Evolutionary conservation across 176 grass and related monocot genomes (phyloP), one percentile per base, ranked within the genome.

Genomic region (Cenchrus fungigraminus): DNA sequence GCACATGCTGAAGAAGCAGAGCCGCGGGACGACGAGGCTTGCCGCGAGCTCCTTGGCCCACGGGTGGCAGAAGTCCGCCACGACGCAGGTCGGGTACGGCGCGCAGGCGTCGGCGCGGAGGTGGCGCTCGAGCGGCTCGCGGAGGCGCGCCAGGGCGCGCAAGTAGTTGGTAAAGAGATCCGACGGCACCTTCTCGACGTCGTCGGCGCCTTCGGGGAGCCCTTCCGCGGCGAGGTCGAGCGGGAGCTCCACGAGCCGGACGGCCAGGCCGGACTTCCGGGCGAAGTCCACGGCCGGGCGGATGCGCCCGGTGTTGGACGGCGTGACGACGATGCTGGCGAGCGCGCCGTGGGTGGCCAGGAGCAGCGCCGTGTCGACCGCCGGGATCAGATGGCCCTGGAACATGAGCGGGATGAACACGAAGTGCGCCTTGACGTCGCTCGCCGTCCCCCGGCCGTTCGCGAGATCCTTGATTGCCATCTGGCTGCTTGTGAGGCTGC

Each of bases 311-410:
- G 89, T 76, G 82, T 86, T 84, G 75, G 32, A 74, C 57, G 61
- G 83, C 77, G 92, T 94, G 59, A 77, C 74, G 19, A 91, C 84
- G 69, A 94, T 22, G 92, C 56, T 94, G 53, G 78, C 74, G 1
- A 68, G 10, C 20, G 78, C 83, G 50, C 89, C 86, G 73, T 84
- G 86, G 16, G 72, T 61, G 19, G 92, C 89, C 8, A 94, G 79
- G n/a, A 91, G 83, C 43, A 82, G 53, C 20, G 88, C 89, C 0
- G 86, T 91, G 79, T 89, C 89, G 15, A 89, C 71, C 12, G 87
- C 61, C 17, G 92, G 89, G 50, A 94, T 94, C 9, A 94, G 60
- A 42, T 94, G 89, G 7, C 89, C 91, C 84, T 88, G 77, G 28
- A 77, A 87, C 80, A 87, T 82, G 32, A 93, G 40, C 60, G 91